Percentiles rank a stretch among this genome's conserved stretches.
Evolutionary conservation across 106 monocot genomes (phyloP).

Genomic region (Ottelia alismoides): DNA sequence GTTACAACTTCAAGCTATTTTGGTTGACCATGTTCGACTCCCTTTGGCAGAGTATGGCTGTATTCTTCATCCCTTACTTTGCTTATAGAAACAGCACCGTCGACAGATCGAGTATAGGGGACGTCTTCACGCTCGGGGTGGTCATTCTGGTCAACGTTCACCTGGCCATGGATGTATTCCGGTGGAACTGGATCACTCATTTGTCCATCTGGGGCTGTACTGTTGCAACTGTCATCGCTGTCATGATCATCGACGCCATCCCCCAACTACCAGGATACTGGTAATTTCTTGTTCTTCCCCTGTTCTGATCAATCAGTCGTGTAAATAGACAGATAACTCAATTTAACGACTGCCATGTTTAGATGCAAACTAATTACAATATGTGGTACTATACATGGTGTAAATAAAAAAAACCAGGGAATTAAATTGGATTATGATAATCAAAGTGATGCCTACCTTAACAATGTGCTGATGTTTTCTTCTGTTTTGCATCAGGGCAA

Average conservation of each 20-base stretch:
- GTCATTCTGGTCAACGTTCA: conserved; percentile 81
- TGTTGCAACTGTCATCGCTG: conserved; percentile 34
- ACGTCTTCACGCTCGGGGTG: conserved; percentile 52
- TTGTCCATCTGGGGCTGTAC: conserved; percentile 64
- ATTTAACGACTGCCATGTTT: background rate
- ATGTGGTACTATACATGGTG: background rate
- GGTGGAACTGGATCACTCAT: conserved; percentile 78
- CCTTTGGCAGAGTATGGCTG: conserved; percentile 64
- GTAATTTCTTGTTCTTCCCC: conserved; percentile 18
- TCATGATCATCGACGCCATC: conserved; percentile 50
- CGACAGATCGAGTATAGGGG: conserved; percentile 59
- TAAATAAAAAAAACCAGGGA: background rate
- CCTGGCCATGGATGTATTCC: conserved; percentile 66
- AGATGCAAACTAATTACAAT: background rate
- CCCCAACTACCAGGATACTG: conserved; percentile 54
- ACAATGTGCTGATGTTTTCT: background rate
- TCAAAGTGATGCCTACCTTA: background rate
- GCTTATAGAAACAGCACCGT: conserved; percentile 49
- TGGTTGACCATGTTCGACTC: conserved; percentile 60
- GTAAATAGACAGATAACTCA: background rate
- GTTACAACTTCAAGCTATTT: conserved; percentile 69
- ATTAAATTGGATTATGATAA: background rate
- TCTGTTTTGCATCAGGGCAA: conserved; percentile 46
- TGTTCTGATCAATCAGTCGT: background rate
- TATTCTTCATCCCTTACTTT: conserved; percentile 61